Base-by-base conservation (phyloP, 768 basidiomycete genomes). In the Boletus pseudopeckii region DNA sequence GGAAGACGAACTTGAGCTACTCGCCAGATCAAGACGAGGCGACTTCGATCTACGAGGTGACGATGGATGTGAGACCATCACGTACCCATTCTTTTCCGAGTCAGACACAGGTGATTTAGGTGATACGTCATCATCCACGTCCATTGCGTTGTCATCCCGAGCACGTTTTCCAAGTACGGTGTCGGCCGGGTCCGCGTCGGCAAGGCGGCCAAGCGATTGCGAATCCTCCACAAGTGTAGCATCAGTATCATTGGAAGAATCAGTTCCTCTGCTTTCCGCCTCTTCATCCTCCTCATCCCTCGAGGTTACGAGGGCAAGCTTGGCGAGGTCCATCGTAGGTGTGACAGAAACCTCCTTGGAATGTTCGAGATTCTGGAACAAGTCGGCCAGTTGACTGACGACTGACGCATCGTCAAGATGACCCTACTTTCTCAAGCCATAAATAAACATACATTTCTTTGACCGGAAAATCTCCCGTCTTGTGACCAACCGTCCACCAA, bases 231-330 rank as follows among this genome's bases (percentile, higher is more conserved):
- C 91, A 32, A 93, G 79, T 13, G 91, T 93, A 15, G 90, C 90
- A 68, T 92, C 90, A 1, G 90, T 91, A 64, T 92, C 90, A 57
- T 91, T 88, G 20, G 90, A 91, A 20, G 86, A 84, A 62, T 89
- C 88, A 1, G 88, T 90, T 51, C 83, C 84, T 51, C 84, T 78
- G 58, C 80, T 81, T 55, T 86, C 86, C 28, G 77, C 78, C 57
- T 88, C 88, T 55, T 89, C 90, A 56, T 91, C 90, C 69, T 91
- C 88, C 67, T 95, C 93, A 56, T 94, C 92, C 63, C 90, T 83
- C 3, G 90, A 88, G 6, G 93, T 93, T 33, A 95, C 86, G 18
- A 97, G 80, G 0, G 93, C 94, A 20, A 96, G 81, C 65, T 97
- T 93, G 7, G 93, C 93, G 18, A 97, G 77, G 61, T 96, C 91